These are phyloP conservation scores for Amoebophrya sp. DNA, from an alignment of 169 alveolate species.

Conservation along the genomic window DNA sequence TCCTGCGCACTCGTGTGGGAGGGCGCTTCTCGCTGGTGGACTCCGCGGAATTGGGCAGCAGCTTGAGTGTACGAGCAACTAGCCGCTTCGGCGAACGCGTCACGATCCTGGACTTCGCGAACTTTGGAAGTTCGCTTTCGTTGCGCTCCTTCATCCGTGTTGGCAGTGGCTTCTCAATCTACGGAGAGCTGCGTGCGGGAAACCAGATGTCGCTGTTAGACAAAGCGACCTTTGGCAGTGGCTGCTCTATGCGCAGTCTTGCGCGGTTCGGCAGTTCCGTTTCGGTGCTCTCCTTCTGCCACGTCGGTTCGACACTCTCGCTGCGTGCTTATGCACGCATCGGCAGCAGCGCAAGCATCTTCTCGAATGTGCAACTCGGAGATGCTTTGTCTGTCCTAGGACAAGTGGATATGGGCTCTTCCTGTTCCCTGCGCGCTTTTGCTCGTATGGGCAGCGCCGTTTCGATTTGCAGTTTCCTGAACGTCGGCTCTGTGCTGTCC, in stretches of 20 bases:
- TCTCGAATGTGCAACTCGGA: background rate
- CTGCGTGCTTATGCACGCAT: background rate
- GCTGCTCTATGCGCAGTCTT: background rate
- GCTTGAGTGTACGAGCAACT: background rate
- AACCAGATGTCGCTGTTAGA: background rate
- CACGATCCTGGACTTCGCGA: conserved; percentile 14
- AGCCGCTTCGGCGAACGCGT: background rate
- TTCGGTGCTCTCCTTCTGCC: background rate
- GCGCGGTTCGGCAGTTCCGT: conserved; percentile 26
- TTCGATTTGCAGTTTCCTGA: background rate
- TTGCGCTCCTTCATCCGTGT: background rate
- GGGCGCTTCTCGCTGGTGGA: background rate
- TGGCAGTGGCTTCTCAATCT: background rate
- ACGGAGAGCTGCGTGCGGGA: background rate
- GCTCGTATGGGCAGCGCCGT: conserved; percentile 25
- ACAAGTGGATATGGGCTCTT: background rate
- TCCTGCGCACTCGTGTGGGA: background rate
- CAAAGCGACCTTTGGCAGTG: background rate
- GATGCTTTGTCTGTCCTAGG: background rate
- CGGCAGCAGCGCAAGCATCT: background rate
- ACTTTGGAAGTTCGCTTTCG: conserved; percentile 22
- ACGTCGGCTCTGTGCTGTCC: background rate
- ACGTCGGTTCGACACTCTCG: background rate
- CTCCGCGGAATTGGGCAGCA: conserved; percentile 3
- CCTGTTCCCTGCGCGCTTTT: background rate